phyloP scores from a whole-genome alignment of 139 green algal species.

The Nannochloris sp. region DNA sequence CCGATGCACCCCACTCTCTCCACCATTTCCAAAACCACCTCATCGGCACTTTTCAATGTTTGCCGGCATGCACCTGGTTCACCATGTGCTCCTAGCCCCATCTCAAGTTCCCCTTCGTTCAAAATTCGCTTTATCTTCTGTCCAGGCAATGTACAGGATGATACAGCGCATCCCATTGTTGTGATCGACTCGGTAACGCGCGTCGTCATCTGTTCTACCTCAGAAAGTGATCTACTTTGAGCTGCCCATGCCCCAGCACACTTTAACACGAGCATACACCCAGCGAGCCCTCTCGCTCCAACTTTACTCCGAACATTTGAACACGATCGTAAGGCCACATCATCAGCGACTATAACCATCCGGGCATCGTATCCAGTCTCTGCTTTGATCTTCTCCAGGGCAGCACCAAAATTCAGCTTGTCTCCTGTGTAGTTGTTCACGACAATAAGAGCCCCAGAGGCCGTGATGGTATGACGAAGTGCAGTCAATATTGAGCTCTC shows the following conservation, averaged over 20 bases:
- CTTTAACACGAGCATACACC: slow-evolving; percentile 80
- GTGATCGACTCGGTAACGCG: slow-evolving; percentile 27
- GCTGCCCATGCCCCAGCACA: slow-evolving; percentile 67
- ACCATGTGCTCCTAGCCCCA: slow-evolving; percentile 84
- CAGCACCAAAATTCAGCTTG: slow-evolving; percentile 84
- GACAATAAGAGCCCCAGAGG: slow-evolving; percentile 62
- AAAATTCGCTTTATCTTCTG: not conserved
- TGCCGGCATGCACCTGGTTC: slow-evolving; percentile 54
- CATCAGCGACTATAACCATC: slow-evolving; percentile 69
- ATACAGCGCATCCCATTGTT: slow-evolving; percentile 62
- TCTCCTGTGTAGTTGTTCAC: slow-evolving; percentile 92
- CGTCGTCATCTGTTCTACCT: slow-evolving; percentile 41
- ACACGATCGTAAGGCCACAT: slow-evolving; percentile 52
- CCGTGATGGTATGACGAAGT: slow-evolving; percentile 51
- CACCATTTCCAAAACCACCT: slow-evolving; percentile 37
- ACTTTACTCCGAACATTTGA: slow-evolving; percentile 29
- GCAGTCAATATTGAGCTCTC: slow-evolving; percentile 68
- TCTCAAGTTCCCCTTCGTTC: slow-evolving; percentile 49
- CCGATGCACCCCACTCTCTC: slow-evolving; percentile 18
- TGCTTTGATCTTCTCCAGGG: slow-evolving; percentile 67
- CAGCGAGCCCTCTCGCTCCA: slow-evolving; percentile 73
- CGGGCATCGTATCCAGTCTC: slow-evolving; percentile 51
- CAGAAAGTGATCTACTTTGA: slow-evolving; percentile 34
- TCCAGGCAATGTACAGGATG: slow-evolving; percentile 59
- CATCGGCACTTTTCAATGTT: slow-evolving; percentile 5